A percentile compares a stretch with the other conserved stretches of the same genome.
Conservation (phyloP, 306 rosid species). For the Glycyrrhiza uralensis region DNA sequence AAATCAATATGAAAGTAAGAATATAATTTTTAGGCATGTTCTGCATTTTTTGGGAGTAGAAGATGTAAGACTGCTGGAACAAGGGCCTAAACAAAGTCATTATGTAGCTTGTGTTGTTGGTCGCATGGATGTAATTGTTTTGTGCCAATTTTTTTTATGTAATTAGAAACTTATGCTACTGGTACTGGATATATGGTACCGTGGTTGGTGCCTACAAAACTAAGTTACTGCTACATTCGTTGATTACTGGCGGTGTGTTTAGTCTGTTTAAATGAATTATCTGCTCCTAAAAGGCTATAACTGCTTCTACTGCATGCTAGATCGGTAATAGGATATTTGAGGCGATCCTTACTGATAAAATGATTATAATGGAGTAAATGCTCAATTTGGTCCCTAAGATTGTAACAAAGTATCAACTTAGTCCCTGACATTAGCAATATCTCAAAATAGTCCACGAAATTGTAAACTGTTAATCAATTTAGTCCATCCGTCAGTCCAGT, state of each 20-base stretch:
- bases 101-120: not conserved
- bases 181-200: not conserved
- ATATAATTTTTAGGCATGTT: not conserved
- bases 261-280: not conserved
- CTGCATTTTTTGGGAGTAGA: not conserved
- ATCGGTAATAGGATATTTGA: not conserved
- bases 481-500: no score
- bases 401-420: no score
- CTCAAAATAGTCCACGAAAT: no score
- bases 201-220: no score
- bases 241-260: not conserved
- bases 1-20: not conserved
- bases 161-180: not conserved
- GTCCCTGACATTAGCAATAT: no score
- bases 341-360: not conserved
- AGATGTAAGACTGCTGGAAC: not conserved
- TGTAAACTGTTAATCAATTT: no score
- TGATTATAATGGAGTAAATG: no score
- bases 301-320: not conserved
- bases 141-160: not conserved
- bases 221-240: not conserved
- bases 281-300: not conserved
- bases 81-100: not conserved
- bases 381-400: no score
- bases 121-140: not conserved